Base-by-base conservation (phyloP, 2,329 filamentous ascomycete genomes). In the Tolypocladium paradoxum region DNA sequence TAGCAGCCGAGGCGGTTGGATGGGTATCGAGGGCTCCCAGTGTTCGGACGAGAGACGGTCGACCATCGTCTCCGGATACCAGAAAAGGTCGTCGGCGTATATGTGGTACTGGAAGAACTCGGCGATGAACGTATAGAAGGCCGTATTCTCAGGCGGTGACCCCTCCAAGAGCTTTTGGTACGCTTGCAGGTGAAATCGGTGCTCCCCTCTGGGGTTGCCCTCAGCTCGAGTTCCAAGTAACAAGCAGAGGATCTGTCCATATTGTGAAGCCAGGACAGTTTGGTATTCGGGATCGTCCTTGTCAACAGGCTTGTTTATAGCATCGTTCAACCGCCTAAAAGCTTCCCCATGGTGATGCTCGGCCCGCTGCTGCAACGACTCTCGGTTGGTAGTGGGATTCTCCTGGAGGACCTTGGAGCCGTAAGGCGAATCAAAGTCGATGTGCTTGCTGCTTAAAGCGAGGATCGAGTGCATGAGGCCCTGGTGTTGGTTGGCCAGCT, bases 381-480 rank as follows among this genome's bases (percentile, higher is more conserved):
- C 66, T 4, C 70, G 64, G 40, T 66, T 75, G 11, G 79, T 74
- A 36, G 70, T 69, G 3, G 76, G 71, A 56, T 77, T 73, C 24
- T 76, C 73, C 35, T 68, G 68, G 6, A 84, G 67, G 5, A 83
- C 63, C 48, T 78, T 79, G 53, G 66, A 59, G 12, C 79, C 81
- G 52, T 83, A 81, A 0, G 79, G 75, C 0, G 79, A 78, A 5
- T 77, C 73, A 56, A 76, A 77, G 65, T 85, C 79, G 52, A 85
- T 78, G 61, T 95, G 90, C 55, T 84, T 90, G 60, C 88, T 88
- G 37, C 90, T 88, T 9, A 96, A 76, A 46, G 88, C 90, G 51
- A 96, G 77, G 49, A 96, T 82, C 12, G 90, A 93, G 66, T 96
- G 90, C 90, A 96, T 95, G 51, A 96, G 74, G 14, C 89, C 89